A percentile compares a stretch with the other conserved stretches of the same genome.
phyloP scores from a whole-genome alignment of 345 rosid species.

The Trapa bicornis region DNA sequence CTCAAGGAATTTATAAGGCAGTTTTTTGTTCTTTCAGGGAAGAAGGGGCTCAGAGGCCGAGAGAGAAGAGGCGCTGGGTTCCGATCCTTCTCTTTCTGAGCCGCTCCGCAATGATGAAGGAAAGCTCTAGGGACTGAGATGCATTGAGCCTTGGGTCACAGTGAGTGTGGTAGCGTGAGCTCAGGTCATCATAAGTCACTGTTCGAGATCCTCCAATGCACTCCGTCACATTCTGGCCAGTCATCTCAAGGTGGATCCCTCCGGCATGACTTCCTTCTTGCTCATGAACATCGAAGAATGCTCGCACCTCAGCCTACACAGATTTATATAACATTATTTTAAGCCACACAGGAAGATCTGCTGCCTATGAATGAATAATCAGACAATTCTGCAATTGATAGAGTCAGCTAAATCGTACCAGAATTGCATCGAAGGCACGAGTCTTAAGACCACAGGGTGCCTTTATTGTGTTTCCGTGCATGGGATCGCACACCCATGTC shows the following conservation, averaged over 20 bases:
- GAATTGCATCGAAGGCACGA: constrained; percentile 16
- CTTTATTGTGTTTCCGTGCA: constrained; percentile 19
- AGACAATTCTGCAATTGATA: neutral
- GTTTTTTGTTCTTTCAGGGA: neutral
- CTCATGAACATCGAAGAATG: constrained; percentile 22
- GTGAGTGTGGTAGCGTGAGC: constrained; percentile 23
- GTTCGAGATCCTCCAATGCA: constrained; percentile 20
- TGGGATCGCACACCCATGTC: constrained; percentile 20
- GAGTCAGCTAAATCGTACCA: constrained; percentile 7
- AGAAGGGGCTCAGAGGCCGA: constrained; percentile 1
- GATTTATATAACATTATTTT: neutral
- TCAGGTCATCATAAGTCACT: constrained; percentile 16
- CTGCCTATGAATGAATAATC: neutral
- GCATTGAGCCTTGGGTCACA: constrained; percentile 22
- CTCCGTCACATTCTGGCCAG: constrained; percentile 22
- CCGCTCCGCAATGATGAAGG: constrained; percentile 17
- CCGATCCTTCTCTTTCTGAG: constrained; percentile 20
- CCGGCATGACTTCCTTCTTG: constrained; percentile 25
- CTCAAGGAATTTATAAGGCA: too few relatives aligned
- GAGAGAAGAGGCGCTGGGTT: constrained; percentile 11
- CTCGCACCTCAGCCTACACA: constrained; percentile 19
- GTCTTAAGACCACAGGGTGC: constrained; percentile 20
- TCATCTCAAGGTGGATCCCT: constrained; percentile 24
- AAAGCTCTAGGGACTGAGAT: constrained; percentile 19
- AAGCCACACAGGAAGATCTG: neutral